phyloP scores from a whole-genome alignment of 2,329 filamentous ascomycete genomes.

The Geosmithia flava region DNA sequence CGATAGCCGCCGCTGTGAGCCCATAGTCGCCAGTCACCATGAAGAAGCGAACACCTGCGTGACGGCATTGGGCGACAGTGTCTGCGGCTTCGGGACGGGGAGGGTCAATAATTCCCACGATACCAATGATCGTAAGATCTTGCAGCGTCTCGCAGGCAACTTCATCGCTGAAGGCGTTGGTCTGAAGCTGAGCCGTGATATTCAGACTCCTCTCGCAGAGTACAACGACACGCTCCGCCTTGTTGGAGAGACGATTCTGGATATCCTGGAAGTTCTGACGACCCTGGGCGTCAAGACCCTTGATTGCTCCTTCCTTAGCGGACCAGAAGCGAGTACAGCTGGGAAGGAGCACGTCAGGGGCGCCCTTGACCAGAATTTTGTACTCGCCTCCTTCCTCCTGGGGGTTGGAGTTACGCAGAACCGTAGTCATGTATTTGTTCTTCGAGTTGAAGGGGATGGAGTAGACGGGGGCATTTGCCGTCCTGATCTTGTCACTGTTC shows the following conservation, averaged over 20 bases:
- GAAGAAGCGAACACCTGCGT: constrained; percentile 29
- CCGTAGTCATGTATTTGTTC: constrained; percentile 35
- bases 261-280: constrained; percentile 18
- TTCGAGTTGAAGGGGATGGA: constrained; percentile 37
- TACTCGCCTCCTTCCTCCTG: constrained; percentile 12
- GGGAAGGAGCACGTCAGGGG: constrained; percentile 34
- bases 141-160: constrained; percentile 23
- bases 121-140: constrained; percentile 33
- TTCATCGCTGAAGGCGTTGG: constrained; percentile 38
- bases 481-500: constrained; percentile 8
- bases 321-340: constrained; percentile 23
- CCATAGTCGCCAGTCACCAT: constrained; percentile 37
- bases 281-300: constrained; percentile 19
- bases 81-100: constrained; percentile 27
- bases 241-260: constrained; percentile 25
- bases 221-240: constrained; percentile 29
- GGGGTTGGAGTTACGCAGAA: constrained; percentile 11
- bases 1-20: constrained; percentile 52
- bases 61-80: constrained; percentile 27
- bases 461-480: constrained; percentile 14
- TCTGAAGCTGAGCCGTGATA: constrained; percentile 14
- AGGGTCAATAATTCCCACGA: constrained; percentile 37
- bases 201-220: constrained; percentile 23
- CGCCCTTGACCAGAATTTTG: constrained; percentile 38
- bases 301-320: constrained; percentile 12